A percentile compares a stretch with the other conserved stretches of the same genome.
Conservation (phyloP, 352 stramenopile species). For the Peronospora tabacina region DNA sequence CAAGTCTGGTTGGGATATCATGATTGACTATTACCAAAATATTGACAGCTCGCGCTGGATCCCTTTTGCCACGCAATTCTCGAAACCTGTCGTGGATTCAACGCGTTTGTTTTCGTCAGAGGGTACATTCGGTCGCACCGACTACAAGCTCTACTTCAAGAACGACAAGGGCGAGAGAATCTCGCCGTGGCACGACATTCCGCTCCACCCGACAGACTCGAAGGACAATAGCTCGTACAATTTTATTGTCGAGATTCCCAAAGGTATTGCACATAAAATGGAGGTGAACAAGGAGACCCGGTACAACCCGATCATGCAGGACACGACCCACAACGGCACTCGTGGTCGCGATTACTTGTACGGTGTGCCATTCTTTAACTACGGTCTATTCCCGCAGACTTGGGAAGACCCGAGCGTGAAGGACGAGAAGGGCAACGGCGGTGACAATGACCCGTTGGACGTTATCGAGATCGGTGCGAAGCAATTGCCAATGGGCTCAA, state of each 20-base stretch:
- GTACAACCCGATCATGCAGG: slow-evolving; percentile 98
- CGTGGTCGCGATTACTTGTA: slow-evolving; percentile 95
- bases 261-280: slow-evolving; percentile 97
- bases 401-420: slow-evolving; percentile 95
- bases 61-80: slow-evolving; percentile 69
- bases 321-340: slow-evolving; percentile 93
- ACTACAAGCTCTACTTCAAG: slow-evolving; percentile 76
- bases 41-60: slow-evolving; percentile 83
- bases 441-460: slow-evolving; percentile 98
- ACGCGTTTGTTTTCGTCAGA: slow-evolving; percentile 44
- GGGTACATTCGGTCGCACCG: slow-evolving; percentile 58
- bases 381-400: slow-evolving; percentile 96
- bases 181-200: slow-evolving; percentile 97
- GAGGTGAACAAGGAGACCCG: slow-evolving; percentile 93
- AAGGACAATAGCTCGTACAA: slow-evolving; percentile 81
- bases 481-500: slow-evolving; percentile 90
- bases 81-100: slow-evolving; percentile 36
- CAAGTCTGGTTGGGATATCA: slow-evolving; percentile 95
- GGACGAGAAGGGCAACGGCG: slow-evolving; percentile 82
- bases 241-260: slow-evolving; percentile 98
- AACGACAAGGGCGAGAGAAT: slow-evolving; percentile 67
- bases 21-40: slow-evolving; percentile 98
- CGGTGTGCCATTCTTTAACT: slow-evolving; percentile 98
- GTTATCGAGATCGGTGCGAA: slow-evolving; percentile 95
- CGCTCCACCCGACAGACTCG: slow-evolving; percentile 55